These are phyloP conservation scores for Filobasidium floriforme DNA, from an alignment of 768 basidiomycete species.

Conservation along the genomic window DNA sequence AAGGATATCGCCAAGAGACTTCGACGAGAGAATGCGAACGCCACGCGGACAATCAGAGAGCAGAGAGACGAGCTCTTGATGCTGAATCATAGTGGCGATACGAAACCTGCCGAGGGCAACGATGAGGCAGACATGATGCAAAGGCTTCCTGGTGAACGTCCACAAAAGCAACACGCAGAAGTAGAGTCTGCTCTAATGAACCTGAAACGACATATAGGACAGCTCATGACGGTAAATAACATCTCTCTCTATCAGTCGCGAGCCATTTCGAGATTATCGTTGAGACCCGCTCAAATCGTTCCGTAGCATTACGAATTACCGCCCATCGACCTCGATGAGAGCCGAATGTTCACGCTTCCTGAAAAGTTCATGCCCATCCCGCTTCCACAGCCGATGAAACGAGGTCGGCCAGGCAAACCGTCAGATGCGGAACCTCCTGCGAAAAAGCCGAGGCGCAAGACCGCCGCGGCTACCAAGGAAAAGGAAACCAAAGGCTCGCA, in stretches of 20 bases:
- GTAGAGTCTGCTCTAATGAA: constrained; percentile 18
- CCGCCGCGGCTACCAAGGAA: not conserved
- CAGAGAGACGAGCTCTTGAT: too few relatives aligned
- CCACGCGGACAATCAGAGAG: too few relatives aligned
- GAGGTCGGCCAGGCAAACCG: constrained; percentile 19
- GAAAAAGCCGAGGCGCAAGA: not conserved
- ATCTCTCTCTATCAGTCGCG: not conserved
- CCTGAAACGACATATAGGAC: constrained; percentile 16
- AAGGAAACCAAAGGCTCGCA: constrained; percentile 3
- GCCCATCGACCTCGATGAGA: not conserved
- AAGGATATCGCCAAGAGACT: too few relatives aligned
- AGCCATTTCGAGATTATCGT: too few relatives aligned
- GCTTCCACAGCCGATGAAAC: constrained; percentile 23
- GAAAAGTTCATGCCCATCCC: constrained; percentile 15
- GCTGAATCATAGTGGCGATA: too few relatives aligned
- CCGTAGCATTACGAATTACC: constrained; percentile 10
- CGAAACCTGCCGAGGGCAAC: not conserved
- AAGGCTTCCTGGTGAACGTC: too few relatives aligned
- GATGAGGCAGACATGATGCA: not conserved
- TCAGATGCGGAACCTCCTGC: not conserved
- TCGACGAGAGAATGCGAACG: too few relatives aligned
- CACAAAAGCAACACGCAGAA: not conserved
- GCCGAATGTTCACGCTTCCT: constrained; percentile 9
- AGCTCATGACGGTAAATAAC: constrained; percentile 16
- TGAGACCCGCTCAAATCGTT: not conserved